Evolutionary conservation across 1,284 basidiomycete species (phyloP).

Genomic region (Athelia sp.): DNA sequence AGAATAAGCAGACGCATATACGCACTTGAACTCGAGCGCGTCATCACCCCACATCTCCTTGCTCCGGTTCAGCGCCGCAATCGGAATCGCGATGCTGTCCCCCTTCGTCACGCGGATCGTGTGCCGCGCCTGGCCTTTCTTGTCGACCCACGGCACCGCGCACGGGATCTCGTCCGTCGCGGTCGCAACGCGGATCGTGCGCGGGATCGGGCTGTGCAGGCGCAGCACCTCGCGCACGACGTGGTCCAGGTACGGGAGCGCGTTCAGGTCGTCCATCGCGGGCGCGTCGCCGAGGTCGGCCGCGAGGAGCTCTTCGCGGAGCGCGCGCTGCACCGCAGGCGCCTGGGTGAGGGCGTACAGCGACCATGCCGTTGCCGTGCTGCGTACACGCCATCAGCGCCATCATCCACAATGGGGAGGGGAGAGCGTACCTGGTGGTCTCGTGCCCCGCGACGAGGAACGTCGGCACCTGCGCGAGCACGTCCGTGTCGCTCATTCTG

Average conservation of each 20-base stretch:
- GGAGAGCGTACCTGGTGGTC: constrained; percentile 20
- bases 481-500: constrained; percentile 47
- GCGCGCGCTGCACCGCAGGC: constrained; percentile 33
- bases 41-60: constrained; percentile 35
- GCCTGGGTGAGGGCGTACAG: constrained; percentile 33
- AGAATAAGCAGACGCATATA: neutral
- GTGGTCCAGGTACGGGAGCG: constrained; percentile 56
- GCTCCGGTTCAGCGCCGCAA: constrained; percentile 23
- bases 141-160: constrained; percentile 36
- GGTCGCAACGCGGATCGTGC: constrained; percentile 42
- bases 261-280: constrained; percentile 58
- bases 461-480: constrained; percentile 30
- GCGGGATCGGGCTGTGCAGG: constrained; percentile 56
- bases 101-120: constrained; percentile 23
- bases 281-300: constrained; percentile 73
- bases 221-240: constrained; percentile 71
- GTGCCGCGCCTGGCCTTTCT: constrained; percentile 30
- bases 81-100: constrained; percentile 25
- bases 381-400: constrained; percentile 5
- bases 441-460: constrained; percentile 31
- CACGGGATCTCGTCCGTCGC: constrained; percentile 59
- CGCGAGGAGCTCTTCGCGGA: constrained; percentile 42
- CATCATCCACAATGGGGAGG: too few relatives aligned
- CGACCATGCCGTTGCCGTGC: constrained; percentile 41
- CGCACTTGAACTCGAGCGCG: constrained; percentile 29